A percentile compares a stretch with the other conserved stretches of the same genome.
phyloP scores from a whole-genome alignment of 176 grass and related monocot genomes.

The Cenchrus purpureus region DNA sequence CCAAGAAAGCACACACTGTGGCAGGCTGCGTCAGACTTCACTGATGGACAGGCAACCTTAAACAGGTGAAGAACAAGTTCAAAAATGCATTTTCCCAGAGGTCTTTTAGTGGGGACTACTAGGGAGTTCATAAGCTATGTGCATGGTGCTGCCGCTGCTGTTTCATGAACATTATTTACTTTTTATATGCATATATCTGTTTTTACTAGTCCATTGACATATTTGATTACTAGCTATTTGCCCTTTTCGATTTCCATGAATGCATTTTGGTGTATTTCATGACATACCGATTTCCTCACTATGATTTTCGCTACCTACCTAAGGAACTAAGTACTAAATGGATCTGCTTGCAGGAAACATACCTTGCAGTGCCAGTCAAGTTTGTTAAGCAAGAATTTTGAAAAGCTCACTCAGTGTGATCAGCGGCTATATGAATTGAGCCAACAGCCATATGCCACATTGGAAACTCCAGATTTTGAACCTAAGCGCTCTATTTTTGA shows the following conservation, averaged over 20 bases:
- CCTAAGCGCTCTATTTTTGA: slow-evolving; percentile 59
- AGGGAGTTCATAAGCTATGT: not conserved
- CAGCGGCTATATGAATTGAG: slow-evolving; percentile 61
- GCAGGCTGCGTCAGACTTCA: slow-evolving; percentile 81
- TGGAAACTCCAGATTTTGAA: slow-evolving; percentile 58
- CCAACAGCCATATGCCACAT: slow-evolving; percentile 48
- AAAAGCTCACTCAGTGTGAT: slow-evolving; percentile 87
- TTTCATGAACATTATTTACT: slow-evolving; percentile 6
- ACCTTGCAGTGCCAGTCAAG: slow-evolving; percentile 58
- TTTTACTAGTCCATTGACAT: not conserved
- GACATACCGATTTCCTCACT: not conserved
- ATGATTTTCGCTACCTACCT: not conserved
- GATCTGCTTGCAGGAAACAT: slow-evolving; percentile 67
- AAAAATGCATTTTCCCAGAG: not conserved
- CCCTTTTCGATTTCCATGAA: slow-evolving; percentile 13
- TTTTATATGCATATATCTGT: not conserved
- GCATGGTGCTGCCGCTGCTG: not conserved
- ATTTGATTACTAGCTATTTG: not conserved
- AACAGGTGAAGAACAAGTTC: slow-evolving; percentile 51
- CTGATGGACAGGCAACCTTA: slow-evolving; percentile 65
- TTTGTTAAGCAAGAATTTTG: slow-evolving; percentile 79
- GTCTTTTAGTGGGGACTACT: not conserved
- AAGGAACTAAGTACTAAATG: slow-evolving; percentile 25
- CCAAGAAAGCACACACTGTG: slow-evolving; percentile 92
- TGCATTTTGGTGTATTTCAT: not conserved